Evolutionary conservation across 2,329 filamentous ascomycete species (phyloP).

Genomic region (Aspergillus arachidicola): DNA sequence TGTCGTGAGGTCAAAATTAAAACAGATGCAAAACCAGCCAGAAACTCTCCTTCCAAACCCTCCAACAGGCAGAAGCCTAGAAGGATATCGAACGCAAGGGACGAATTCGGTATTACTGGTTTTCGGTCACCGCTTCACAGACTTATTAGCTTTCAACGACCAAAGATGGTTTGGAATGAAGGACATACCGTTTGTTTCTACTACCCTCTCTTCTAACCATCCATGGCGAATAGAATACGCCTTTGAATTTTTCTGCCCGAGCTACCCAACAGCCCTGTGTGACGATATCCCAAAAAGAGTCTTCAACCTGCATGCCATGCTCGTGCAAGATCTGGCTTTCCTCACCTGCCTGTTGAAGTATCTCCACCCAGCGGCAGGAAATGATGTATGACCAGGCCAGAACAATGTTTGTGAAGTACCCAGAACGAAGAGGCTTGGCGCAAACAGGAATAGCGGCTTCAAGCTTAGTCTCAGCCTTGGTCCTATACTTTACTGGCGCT

Average conservation of each 20-base stretch:
- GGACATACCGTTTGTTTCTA: background rate
- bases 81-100: slow-evolving; percentile 9
- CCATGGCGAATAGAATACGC: slow-evolving; percentile 5
- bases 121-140: background rate
- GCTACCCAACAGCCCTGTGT: slow-evolving; percentile 4
- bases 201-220: background rate
- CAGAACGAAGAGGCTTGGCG: background rate
- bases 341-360: slow-evolving; percentile 19
- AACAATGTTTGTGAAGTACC: slow-evolving; percentile 15
- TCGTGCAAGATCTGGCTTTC: slow-evolving; percentile 16
- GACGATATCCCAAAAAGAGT: slow-evolving; percentile 7
- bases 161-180: background rate
- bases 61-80: slow-evolving; percentile 1
- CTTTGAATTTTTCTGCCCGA: background rate
- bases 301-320: background rate
- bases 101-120: slow-evolving; percentile 1
- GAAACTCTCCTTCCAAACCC: slow-evolving; percentile 5
- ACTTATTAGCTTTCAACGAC: background rate
- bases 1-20: slow-evolving; percentile 3
- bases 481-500: background rate
- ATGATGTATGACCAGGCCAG: slow-evolving; percentile 26
- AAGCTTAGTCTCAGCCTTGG: background rate
- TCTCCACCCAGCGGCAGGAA: slow-evolving; percentile 25
- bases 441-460: background rate
- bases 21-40: slow-evolving; percentile 6